phyloP scores from a whole-genome alignment of 2,329 filamentous ascomycete species.

The Calonectria henricotiae region DNA sequence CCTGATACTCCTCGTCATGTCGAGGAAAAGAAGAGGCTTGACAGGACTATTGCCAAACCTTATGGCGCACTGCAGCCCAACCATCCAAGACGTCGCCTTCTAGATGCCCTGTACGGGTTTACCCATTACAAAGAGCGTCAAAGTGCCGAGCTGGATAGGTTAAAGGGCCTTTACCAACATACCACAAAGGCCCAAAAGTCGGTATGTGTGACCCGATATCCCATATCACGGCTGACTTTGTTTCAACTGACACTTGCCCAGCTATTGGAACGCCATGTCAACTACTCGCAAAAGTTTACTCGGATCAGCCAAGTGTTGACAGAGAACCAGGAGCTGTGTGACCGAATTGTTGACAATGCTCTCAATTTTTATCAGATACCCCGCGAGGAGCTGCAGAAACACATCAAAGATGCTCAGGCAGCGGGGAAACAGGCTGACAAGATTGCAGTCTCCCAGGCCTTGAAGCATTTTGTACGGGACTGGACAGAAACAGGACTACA shows the following conservation, averaged over 20 bases:
- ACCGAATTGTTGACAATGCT: constrained; percentile 63
- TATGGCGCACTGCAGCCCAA: constrained; percentile 56
- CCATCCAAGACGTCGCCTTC: constrained; percentile 60
- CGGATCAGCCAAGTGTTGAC: constrained; percentile 62
- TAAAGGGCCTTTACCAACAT: constrained; percentile 59
- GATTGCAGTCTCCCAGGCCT: constrained; percentile 66
- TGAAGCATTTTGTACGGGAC: constrained; percentile 74
- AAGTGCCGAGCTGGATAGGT: constrained; percentile 57
- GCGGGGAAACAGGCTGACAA: constrained; percentile 62
- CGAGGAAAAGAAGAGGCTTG: constrained; percentile 54
- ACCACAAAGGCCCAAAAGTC: constrained; percentile 57
- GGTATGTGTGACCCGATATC: constrained; percentile 34
- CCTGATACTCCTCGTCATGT: constrained; percentile 51
- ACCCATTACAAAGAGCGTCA: constrained; percentile 56
- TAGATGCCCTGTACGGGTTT: constrained; percentile 61
- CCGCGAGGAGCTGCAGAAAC: constrained; percentile 63
- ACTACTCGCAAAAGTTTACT: constrained; percentile 71
- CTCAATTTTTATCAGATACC: constrained; percentile 65
- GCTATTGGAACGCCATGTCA: constrained; percentile 70
- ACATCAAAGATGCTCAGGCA: constrained; percentile 59
- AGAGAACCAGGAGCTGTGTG: constrained; percentile 64
- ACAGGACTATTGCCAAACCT: constrained; percentile 52
- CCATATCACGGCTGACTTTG: neutral
- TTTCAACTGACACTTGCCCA: constrained; percentile 40
- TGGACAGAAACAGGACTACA: constrained; percentile 67